A percentile compares a stretch with the other conserved stretches of the same genome.
These are phyloP conservation scores for Myxozyma mucilagina DNA, from an alignment of 805 yeast species.

Conservation along the genomic window DNA sequence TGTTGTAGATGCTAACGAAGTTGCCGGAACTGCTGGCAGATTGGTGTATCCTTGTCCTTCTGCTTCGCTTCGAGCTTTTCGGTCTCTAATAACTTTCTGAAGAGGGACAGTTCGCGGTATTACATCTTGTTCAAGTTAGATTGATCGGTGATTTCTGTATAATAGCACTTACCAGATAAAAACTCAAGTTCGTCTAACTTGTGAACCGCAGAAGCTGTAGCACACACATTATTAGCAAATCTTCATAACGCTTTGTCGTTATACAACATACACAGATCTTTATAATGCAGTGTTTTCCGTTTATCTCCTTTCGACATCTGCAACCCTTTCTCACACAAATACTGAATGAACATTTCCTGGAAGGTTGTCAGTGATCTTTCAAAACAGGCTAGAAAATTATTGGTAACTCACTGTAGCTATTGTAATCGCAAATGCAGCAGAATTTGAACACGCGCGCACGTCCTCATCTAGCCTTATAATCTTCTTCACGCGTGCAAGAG, in stretches of 20 bases:
- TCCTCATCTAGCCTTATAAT: constrained; percentile 35
- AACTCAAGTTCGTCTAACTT: constrained; percentile 32
- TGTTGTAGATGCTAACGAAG: background rate
- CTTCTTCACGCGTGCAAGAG: constrained; percentile 33
- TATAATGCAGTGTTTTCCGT: constrained; percentile 33
- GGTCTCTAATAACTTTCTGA: constrained; percentile 25
- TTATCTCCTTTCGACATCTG: constrained; percentile 30
- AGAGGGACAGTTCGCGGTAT: constrained; percentile 31
- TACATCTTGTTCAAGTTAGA: constrained; percentile 14
- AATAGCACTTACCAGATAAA: constrained; percentile 22
- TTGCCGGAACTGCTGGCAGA: background rate
- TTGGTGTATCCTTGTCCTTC: constrained; percentile 3
- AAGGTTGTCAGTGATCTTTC: background rate
- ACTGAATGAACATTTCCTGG: constrained; percentile 33
- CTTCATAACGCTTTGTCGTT: background rate
- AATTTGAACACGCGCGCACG: constrained; percentile 31
- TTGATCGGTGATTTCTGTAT: background rate
- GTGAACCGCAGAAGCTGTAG: constrained; percentile 31
- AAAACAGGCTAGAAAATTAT: background rate
- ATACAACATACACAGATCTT: constrained; percentile 27
- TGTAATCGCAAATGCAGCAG: constrained; percentile 34
- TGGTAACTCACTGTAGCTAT: constrained; percentile 33
- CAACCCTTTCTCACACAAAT: constrained; percentile 30
- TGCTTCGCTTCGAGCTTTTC: constrained; percentile 3
- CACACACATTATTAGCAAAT: background rate